These are phyloP conservation scores for Jacaranda mimosifolia DNA, from an alignment of 257 asterid species.

Conservation along the genomic window DNA sequence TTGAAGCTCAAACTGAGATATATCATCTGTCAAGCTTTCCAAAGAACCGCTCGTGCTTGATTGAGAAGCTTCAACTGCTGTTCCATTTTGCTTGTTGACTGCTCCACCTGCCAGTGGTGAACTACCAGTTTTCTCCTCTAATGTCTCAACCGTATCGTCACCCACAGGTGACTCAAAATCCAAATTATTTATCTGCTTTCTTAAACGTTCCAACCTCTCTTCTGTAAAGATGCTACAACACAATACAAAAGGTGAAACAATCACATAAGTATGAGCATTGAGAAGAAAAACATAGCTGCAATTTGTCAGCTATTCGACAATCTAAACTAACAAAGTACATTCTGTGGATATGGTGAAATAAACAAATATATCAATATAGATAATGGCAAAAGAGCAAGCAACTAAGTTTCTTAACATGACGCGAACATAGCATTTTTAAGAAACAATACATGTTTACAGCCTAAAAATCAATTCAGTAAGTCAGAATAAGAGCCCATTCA, in stretches of 20 bases:
- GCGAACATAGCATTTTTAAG: background rate
- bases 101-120: constrained; percentile 52
- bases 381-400: constrained; percentile 30
- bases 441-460: background rate
- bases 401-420: constrained; percentile 3
- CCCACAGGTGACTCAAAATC: constrained; percentile 62
- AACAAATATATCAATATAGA: constrained; percentile 27
- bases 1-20: constrained; percentile 55
- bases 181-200: constrained; percentile 72
- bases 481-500: background rate
- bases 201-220: constrained; percentile 90
- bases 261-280: constrained; percentile 23
- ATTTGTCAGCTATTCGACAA: constrained; percentile 13
- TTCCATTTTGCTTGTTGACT: constrained; percentile 48
- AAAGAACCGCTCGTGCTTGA: constrained; percentile 52
- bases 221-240: constrained; percentile 81
- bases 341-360: constrained; percentile 1
- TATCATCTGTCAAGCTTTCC: constrained; percentile 48
- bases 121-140: constrained; percentile 56
- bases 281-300: constrained; percentile 23
- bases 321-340: constrained; percentile 22
- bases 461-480: background rate
- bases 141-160: constrained; percentile 51
- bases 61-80: constrained; percentile 55
- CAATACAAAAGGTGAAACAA: constrained; percentile 34